Conservation (phyloP, 345 rosid genomes). For the Geranium brycei region DNA sequence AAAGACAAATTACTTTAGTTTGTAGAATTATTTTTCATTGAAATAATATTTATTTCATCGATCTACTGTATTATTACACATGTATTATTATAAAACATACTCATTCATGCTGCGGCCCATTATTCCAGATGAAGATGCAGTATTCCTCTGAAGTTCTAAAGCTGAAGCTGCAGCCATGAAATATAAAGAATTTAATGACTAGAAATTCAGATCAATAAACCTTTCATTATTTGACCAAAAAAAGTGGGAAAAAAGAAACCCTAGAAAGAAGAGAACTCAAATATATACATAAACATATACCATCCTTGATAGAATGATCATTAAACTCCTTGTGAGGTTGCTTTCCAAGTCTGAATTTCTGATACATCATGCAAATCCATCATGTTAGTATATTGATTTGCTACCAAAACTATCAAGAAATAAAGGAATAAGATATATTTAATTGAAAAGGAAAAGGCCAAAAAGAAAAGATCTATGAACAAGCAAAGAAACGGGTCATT, state of each 20-base stretch:
- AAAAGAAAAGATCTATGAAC: neutral
- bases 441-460: constrained; percentile 7
- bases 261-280: constrained; percentile 13
- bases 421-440: neutral
- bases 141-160: constrained; percentile 73
- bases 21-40: too few relatives aligned
- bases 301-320: constrained; percentile 91
- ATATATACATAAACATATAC: constrained; percentile 21
- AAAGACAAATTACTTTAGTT: too few relatives aligned
- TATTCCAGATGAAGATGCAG: constrained; percentile 81
- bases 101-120: constrained; percentile 92
- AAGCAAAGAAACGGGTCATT: neutral
- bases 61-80: too few relatives aligned
- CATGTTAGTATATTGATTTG: neutral
- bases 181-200: too few relatives aligned
- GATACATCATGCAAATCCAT: constrained; percentile 2
- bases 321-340: constrained; percentile 97
- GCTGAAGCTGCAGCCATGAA: constrained; percentile 36
- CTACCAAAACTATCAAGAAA: constrained; percentile 1
- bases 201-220: too few relatives aligned
- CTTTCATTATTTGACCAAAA: neutral
- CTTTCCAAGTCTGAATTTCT: constrained; percentile 99
- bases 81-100: constrained; percentile 25
- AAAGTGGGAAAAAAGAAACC: constrained; percentile 15
- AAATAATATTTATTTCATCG: neutral